Base-by-base conservation (phyloP, 257 asterid species). In the Nyctanthes arbortristis region DNA sequence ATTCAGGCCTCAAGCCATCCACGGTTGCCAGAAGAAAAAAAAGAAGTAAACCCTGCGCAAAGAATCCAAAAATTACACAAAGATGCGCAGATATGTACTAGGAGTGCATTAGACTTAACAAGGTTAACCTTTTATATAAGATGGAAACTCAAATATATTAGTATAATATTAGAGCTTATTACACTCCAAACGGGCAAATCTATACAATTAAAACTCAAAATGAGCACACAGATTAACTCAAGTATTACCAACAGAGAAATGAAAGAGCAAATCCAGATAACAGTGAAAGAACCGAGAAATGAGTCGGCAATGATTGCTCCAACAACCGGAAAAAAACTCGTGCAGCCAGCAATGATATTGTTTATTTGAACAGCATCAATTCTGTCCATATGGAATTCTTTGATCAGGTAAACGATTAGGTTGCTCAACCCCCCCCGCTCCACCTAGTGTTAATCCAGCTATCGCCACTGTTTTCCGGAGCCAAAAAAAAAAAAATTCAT, bases 301-400 rank as follows among this genome's bases (percentile, higher is more conserved):
- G 84, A 75, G 57, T 79, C 84, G 8, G 84, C 84, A 27, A 79
- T 14, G 31, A 79, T 22, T 10, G 84, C 84, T 45, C 72, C 77
- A 24, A 76, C 28, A 2, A 79, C 49, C 4, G 81, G 84, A 34
- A 79, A 73, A 11, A 72, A 58, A 14, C 60, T 68, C 60, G 64
- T 39, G 76, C 75, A 71, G 28, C 78, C 84, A 63, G 49, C 59
- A 4, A 79, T 18, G 1, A 72, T 39, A 22, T 64, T 79, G 4
- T 61, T 57, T 32, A 75, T 77, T 54, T 79, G 75, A 28, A 78
- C 81, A 0, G 84, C 81, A n/a, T 58, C 68, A 20, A 79, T 75
- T 10, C 69, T 66, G 43, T 72, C 64, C 55, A 79, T 35, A 12
- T 77, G 68, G 61, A 67, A 79, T 49, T 72, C 73, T 12, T 68